Percentiles rank a stretch among this genome's conserved stretches.
Evolutionary conservation across 179 eudicot species (phyloP).

Genomic region (Silene coronaria): DNA sequence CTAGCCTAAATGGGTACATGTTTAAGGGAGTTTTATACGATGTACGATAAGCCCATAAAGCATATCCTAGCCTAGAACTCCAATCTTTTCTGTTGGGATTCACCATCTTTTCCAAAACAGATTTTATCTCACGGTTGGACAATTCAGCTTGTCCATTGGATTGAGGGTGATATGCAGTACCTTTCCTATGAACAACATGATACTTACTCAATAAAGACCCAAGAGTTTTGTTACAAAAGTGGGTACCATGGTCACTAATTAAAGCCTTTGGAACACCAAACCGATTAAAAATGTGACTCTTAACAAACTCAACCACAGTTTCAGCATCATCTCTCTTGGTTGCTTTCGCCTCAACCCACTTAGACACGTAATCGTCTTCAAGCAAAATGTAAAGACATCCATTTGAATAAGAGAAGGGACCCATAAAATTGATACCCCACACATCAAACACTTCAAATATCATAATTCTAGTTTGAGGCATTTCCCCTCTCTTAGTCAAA

Average conservation of each 20-base stretch:
- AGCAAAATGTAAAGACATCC: no score
- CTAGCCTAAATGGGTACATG: neutral
- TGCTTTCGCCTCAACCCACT: neutral
- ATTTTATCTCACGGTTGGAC: neutral
- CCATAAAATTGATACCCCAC: neutral
- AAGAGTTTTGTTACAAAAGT: neutral
- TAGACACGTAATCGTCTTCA: neutral
- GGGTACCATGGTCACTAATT: neutral
- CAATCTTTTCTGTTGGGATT: constrained; percentile 3
- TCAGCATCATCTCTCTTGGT: neutral
- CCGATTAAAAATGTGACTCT: neutral
- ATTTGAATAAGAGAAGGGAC: neutral
- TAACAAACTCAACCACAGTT: neutral
- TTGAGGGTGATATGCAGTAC: neutral
- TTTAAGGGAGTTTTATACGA: neutral
- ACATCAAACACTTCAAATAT: neutral
- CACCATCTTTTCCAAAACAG: neutral
- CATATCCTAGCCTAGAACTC: neutral
- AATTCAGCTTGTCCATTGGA: neutral
- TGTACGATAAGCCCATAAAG: neutral
- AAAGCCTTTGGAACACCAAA: neutral
- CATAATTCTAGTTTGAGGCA: neutral
- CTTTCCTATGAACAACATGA: neutral
- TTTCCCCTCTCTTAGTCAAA: neutral
- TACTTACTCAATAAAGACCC: neutral